Evolutionary conservation across 2,329 filamentous ascomycete genomes (phyloP).

Genomic region (Sarocladium brachiariae): DNA sequence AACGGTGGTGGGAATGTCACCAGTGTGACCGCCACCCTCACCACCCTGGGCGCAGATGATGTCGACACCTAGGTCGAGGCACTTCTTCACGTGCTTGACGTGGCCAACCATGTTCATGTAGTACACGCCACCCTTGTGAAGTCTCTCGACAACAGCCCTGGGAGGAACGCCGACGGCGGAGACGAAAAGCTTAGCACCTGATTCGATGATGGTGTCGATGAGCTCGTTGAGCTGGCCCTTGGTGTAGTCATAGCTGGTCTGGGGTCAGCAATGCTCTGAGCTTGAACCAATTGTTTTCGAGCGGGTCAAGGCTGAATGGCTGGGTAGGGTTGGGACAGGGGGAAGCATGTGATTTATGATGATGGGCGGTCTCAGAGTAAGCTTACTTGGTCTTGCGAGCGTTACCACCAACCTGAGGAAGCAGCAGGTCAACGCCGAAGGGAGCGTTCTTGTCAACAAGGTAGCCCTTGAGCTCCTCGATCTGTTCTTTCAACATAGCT

Average conservation of each 20-base stretch:
- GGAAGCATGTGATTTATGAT: conserved; percentile 13
- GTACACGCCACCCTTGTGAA: conserved; percentile 80
- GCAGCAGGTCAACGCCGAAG: conserved; percentile 88
- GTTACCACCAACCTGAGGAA: conserved; percentile 89
- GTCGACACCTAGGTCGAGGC: conserved; percentile 83
- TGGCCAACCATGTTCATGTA: conserved; percentile 99
- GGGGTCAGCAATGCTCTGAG: background rate
- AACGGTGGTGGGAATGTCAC: conserved; percentile 84
- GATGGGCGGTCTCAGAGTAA: background rate
- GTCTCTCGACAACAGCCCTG: conserved; percentile 77
- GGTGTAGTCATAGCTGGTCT: conserved; percentile 92
- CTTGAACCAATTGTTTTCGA: background rate
- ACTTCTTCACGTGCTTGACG: conserved; percentile 98
- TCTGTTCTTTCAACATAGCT: conserved; percentile 93
- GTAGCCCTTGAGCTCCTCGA: conserved; percentile 86
- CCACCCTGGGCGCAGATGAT: conserved; percentile 98
- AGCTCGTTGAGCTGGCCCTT: conserved; percentile 96
- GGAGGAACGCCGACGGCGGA: conserved; percentile 93
- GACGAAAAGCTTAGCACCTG: conserved; percentile 87
- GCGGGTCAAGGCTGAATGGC: too few relatives aligned
- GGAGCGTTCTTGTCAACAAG: conserved; percentile 86
- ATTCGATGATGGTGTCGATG: conserved; percentile 86
- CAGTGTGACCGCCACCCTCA: conserved; percentile 94
- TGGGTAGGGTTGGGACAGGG: background rate
- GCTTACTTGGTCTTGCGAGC: conserved; percentile 86